These are phyloP conservation scores for Cubamyces sp. DNA, from an alignment of 768 basidiomycete genomes.

Conservation along the genomic window DNA sequence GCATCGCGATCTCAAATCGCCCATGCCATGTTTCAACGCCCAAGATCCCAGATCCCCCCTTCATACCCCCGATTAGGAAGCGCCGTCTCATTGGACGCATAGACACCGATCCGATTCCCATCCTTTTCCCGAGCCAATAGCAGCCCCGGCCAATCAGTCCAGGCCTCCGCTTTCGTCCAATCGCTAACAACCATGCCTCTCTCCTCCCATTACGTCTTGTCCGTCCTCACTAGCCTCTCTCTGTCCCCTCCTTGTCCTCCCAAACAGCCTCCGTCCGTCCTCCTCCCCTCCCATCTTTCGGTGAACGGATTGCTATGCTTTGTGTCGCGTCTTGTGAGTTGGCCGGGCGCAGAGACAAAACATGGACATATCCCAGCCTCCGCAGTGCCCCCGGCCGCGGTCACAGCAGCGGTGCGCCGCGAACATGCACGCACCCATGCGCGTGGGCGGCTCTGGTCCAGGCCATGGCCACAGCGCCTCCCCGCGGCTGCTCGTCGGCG, in stretches of 20 bases:
- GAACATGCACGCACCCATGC: not conserved
- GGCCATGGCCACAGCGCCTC: slow-evolving; percentile 4
- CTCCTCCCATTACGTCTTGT: slow-evolving; percentile 20
- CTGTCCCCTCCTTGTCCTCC: not conserved
- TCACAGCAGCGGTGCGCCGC: not conserved
- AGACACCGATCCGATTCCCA: slow-evolving; percentile 26
- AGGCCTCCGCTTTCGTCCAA: slow-evolving; percentile 16
- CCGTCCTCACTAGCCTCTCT: slow-evolving; percentile 4
- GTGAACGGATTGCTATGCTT: not conserved
- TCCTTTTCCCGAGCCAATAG: slow-evolving; percentile 25
- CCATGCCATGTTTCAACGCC: slow-evolving; percentile 15
- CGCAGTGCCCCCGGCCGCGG: slow-evolving; percentile 7
- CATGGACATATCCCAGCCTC: not conserved
- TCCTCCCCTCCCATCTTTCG: not conserved
- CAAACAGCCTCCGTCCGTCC: not conserved
- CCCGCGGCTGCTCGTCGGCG: slow-evolving; percentile 19
- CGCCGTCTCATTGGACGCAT: slow-evolving; percentile 26
- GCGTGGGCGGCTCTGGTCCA: not conserved
- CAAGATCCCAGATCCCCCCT: slow-evolving; percentile 11
- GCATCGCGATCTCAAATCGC: slow-evolving; percentile 13
- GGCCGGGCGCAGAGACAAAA: not conserved
- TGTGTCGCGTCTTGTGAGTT: not conserved
- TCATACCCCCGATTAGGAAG: slow-evolving; percentile 14
- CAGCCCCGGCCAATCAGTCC: slow-evolving; percentile 23
- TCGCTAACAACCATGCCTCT: not conserved